Evolutionary conservation across 345 rosid species (phyloP).

Genomic region (Eucalyptus marginata): DNA sequence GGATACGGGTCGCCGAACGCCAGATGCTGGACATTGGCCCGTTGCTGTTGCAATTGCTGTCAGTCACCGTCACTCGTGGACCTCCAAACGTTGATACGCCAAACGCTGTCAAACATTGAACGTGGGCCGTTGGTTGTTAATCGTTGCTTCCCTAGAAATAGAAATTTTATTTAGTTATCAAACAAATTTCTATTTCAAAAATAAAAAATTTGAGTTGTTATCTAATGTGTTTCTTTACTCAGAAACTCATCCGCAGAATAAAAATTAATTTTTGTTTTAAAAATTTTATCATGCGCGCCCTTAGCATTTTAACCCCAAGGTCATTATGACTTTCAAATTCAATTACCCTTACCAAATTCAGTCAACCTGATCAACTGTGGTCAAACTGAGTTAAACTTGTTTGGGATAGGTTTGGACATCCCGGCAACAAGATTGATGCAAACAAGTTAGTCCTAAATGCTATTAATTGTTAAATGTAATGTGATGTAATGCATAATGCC

Average conservation of each 20-base stretch:
- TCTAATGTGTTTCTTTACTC: accelerated
- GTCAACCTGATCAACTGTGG: background rate
- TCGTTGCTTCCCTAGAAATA: too few species aligned
- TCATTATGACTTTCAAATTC: background rate
- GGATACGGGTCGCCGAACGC: accelerated
- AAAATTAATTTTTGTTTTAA: too few species aligned
- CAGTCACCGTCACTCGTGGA: accelerated
- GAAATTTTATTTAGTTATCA: too few species aligned
- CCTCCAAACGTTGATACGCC: accelerated
- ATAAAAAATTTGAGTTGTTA: accelerated
- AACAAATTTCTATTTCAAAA: too few species aligned
- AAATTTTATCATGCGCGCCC: accelerated
- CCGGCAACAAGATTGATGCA: background rate
- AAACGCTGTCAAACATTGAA: accelerated
- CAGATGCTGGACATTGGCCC: too few species aligned
- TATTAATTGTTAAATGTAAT: background rate
- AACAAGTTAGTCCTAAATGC: background rate
- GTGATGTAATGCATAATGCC: background rate
- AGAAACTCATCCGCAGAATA: accelerated
- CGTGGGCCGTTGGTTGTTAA: accelerated
- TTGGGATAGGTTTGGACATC: background rate
- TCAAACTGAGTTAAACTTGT: background rate
- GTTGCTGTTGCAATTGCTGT: too few species aligned
- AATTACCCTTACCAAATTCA: background rate
- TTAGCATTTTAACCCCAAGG: too few species aligned